These are phyloP conservation scores for Borealophlyctis nickersoniae DNA, from an alignment of 192 early-diverging fungal species.

Conservation along the genomic window DNA sequence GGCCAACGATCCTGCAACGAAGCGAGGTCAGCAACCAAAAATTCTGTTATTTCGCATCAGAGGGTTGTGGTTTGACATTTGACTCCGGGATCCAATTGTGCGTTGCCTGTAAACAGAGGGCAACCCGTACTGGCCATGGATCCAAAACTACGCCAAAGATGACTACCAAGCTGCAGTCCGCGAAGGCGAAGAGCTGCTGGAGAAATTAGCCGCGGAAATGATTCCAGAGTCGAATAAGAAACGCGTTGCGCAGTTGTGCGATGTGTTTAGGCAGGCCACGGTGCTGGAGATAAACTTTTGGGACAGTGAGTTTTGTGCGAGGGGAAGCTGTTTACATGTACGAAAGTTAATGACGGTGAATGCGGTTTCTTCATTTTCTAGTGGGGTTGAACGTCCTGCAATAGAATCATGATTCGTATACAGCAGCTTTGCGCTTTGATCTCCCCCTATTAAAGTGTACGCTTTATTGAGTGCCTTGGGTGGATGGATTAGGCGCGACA, in stretches of 20 bases:
- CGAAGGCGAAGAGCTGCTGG: conserved; percentile 54
- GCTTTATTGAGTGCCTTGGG: too few relatives aligned
- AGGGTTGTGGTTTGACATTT: too few relatives aligned
- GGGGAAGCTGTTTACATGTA: too few relatives aligned
- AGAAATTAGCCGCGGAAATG: conserved; percentile 46
- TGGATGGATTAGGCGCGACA: too few relatives aligned
- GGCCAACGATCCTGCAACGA: conserved; percentile 62
- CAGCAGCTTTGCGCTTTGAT: too few relatives aligned
- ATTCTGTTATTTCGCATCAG: not conserved
- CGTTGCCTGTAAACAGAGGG: conserved; percentile 38
- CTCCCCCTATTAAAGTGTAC: too few relatives aligned
- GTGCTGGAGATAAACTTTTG: conserved; percentile 75
- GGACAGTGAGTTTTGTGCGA: conserved; percentile 45
- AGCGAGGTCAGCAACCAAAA: conserved; percentile 44
- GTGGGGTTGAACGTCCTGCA: too few relatives aligned
- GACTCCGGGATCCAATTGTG: not conserved
- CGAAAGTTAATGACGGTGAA: too few relatives aligned
- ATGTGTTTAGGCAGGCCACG: conserved; percentile 67
- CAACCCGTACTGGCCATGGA: conserved; percentile 84
- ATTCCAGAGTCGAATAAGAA: conserved; percentile 45
- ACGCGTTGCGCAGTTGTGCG: conserved; percentile 60
- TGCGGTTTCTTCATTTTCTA: too few relatives aligned
- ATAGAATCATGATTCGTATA: too few relatives aligned
- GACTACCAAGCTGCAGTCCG: conserved; percentile 67
- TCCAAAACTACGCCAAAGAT: conserved; percentile 61